Evolutionary conservation across 139 green algal species (phyloP), one percentile per base, ranked within the genome.

Genomic region (Closterium sp.): DNA sequence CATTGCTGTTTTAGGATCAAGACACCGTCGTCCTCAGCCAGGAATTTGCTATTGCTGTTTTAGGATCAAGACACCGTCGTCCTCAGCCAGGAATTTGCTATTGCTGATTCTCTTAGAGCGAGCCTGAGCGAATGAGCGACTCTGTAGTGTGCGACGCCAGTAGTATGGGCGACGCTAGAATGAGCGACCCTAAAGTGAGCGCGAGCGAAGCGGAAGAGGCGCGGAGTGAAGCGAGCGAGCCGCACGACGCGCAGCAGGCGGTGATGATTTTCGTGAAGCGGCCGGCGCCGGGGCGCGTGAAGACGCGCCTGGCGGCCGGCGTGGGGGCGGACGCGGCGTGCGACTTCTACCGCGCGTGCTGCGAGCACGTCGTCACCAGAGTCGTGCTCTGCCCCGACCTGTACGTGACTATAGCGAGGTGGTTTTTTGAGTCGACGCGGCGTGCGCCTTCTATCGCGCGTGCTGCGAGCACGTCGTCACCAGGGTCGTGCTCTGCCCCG

Each of bases 221-320:
- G 32, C 32, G 32, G 32, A 38, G 32, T 38, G 32, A 38, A 70
- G 10, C 50, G 50, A 73, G 1, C 1, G 50, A 73, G 50, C 50
- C 50, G 50, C 50, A 24, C 50, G 50, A 11, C 50, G 50, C 50
- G 50, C 50, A 73, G 50, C 45, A 70, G 45, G 92, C 91, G 85
- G 27, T 96, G 10, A 91, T 97, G 2, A 79, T 96, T 1, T 97
- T 97, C 92, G 96, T 94, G 1, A 85, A 95, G 1, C 84, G 96
- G 42, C 96, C 96, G 0, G 87, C 94, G n/a, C 93, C 95, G 2
- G 96, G 96, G 0, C 92, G 94, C 29, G 96, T 97, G 1, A 97
- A 97, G 90, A 98, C 97, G 1, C 88, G 96, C 19, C 94, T 98
- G 17, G 96, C 96, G 5, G 94, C 88, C 0, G 89, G 88, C 27